Percentiles rank a stretch among this genome's conserved stretches.
Conservation (phyloP, 139 green algal genomes). For the Closterium sp. region DNA sequence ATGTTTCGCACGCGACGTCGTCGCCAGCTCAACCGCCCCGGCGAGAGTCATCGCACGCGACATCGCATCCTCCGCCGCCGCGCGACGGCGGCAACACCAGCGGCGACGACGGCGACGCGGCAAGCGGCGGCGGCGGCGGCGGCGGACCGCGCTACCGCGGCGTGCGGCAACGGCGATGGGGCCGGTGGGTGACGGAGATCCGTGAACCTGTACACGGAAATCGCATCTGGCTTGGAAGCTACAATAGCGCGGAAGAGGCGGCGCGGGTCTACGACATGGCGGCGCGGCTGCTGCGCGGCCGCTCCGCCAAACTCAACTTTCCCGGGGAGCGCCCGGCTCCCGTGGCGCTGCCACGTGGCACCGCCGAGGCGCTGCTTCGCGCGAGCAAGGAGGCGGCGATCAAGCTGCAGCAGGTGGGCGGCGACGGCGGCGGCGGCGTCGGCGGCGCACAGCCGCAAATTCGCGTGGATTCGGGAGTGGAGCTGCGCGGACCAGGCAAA, state of each 20-base stretch:
- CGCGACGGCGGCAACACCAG: background rate
- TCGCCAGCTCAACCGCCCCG: background rate
- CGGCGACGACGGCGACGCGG: background rate
- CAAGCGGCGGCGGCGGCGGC: no score
- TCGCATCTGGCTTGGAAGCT: slow-evolving; percentile 23
- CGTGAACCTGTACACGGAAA: background rate
- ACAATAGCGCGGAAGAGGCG: slow-evolving; percentile 13
- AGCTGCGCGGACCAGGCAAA: background rate
- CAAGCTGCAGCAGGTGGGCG: background rate
- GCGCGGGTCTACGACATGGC: slow-evolving; percentile 18
- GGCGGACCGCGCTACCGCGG: background rate
- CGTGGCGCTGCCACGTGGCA: slow-evolving; percentile 8
- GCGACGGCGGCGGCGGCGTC: no score
- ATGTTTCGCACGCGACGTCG: no score
- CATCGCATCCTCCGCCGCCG: background rate
- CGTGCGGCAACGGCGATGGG: slow-evolving; percentile 9
- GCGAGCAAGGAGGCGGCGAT: background rate
- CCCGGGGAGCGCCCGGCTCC: background rate
- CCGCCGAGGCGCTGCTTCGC: background rate
- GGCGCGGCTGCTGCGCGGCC: background rate
- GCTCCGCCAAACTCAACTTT: background rate
- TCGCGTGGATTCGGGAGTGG: background rate
- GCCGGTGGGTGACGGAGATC: slow-evolving; percentile 23
- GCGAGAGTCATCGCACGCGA: background rate
- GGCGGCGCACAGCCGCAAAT: background rate